These are phyloP conservation scores for Logfia minima DNA, from an alignment of 129 eudicot genomes.

Conservation along the genomic window DNA sequence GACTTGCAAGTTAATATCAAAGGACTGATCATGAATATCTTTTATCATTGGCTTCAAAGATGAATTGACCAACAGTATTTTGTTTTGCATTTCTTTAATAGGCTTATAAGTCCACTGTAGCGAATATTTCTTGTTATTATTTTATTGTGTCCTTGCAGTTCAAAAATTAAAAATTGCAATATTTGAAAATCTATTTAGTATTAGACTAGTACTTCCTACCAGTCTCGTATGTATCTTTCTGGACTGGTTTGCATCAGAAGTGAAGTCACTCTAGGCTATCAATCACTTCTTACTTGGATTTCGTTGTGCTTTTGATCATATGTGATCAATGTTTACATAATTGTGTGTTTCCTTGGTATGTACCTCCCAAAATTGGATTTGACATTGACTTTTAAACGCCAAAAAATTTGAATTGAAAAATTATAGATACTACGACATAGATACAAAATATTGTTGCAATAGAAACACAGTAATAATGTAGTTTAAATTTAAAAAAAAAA, in stretches of 20 bases:
- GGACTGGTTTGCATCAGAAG: neutral
- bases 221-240: neutral
- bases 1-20: neutral
- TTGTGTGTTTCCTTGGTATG: no score
- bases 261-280: conserved; percentile 12
- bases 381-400: neutral
- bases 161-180: no score
- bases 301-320: conserved; percentile 7
- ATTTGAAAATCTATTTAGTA: neutral
- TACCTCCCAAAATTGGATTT: neutral
- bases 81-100: neutral
- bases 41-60: neutral
- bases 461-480: neutral
- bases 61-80: no score
- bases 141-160: neutral
- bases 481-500: no score
- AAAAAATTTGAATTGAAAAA: neutral
- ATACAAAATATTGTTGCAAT: neutral
- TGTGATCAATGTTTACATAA: conserved; percentile 2
- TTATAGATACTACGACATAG: neutral
- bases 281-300: neutral
- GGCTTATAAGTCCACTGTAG: neutral
- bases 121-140: neutral
- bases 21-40: neutral
- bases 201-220: neutral